Conservation (phyloP, 805 yeast genomes). For the Spathaspora hagerdaliae region DNA sequence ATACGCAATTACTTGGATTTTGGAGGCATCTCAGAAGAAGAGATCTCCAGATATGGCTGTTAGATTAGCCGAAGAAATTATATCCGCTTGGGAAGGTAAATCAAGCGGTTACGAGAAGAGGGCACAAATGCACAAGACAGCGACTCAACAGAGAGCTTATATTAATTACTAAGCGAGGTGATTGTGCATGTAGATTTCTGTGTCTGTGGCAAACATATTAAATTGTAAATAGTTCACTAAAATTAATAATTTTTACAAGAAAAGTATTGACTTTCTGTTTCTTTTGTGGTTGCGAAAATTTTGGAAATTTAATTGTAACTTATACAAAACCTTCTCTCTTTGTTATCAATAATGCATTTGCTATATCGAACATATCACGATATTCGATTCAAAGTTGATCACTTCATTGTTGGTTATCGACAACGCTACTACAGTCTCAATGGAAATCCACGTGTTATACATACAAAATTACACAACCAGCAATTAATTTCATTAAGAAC, state of each 20-base stretch:
- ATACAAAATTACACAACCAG: conserved; percentile 27
- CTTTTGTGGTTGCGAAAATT: neutral
- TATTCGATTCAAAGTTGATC: conserved; percentile 28
- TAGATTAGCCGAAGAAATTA: conserved; percentile 84
- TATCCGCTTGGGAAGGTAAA: conserved; percentile 72
- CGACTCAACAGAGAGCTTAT: conserved; percentile 85
- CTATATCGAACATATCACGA: conserved; percentile 14
- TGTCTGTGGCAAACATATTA: neutral
- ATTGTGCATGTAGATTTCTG: neutral
- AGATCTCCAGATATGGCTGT: conserved; percentile 79
- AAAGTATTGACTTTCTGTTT: no score
- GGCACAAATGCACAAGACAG: conserved; percentile 76
- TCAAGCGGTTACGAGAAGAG: conserved; percentile 82
- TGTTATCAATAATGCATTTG: neutral
- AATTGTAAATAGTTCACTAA: neutral
- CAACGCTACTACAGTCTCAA: conserved; percentile 37
- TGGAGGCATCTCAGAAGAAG: conserved; percentile 79
- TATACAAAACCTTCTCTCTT: neutral
- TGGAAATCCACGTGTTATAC: conserved; percentile 34
- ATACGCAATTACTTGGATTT: conserved; percentile 85
- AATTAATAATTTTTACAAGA: neutral
- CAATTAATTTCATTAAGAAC: conserved; percentile 37
- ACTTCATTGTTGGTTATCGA: conserved; percentile 28
- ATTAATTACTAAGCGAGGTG: conserved; percentile 34
- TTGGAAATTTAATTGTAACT: neutral